Conservation (phyloP, 2,329 filamentous ascomycete genomes). For the Trichoderma lentiforme region DNA sequence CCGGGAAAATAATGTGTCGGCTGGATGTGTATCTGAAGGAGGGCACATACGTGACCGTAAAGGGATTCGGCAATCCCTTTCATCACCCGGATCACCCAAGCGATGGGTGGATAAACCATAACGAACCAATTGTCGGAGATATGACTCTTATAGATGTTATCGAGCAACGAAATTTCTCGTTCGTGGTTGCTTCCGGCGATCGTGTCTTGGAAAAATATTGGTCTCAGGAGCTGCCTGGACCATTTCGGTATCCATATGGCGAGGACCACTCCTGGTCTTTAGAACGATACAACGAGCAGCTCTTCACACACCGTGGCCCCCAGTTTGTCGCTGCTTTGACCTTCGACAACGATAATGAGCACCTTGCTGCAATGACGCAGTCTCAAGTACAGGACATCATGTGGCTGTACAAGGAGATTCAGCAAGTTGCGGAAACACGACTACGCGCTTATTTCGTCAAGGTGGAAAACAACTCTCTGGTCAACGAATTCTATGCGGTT, state of each 20-base stretch:
- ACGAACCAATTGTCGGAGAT: not conserved
- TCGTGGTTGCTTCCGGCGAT: not conserved
- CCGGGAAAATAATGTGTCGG: not conserved
- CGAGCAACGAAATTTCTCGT: not conserved
- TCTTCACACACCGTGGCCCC: not conserved
- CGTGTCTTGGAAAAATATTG: not conserved
- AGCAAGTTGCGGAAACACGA: accelerated
- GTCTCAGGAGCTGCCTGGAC: not conserved
- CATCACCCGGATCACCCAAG: not conserved
- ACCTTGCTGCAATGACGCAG: not conserved
- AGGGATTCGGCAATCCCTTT: no score
- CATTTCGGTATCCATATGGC: not conserved
- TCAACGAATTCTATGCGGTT: not conserved
- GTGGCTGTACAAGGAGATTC: accelerated
- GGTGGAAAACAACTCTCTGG: accelerated
- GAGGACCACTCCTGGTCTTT: not conserved
- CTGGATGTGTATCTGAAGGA: not conserved
- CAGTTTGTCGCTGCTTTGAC: not conserved
- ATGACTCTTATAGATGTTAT: not conserved
- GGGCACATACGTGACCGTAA: no score
- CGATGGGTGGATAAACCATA: not conserved
- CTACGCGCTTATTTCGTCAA: not conserved
- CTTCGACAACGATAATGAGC: not conserved
- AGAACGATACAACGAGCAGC: not conserved
- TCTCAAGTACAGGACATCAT: not conserved